A percentile compares a stretch with the other conserved stretches of the same genome.
phyloP scores from a whole-genome alignment of 2,329 filamentous ascomycete species.

The Exophiala dermatitidis region DNA sequence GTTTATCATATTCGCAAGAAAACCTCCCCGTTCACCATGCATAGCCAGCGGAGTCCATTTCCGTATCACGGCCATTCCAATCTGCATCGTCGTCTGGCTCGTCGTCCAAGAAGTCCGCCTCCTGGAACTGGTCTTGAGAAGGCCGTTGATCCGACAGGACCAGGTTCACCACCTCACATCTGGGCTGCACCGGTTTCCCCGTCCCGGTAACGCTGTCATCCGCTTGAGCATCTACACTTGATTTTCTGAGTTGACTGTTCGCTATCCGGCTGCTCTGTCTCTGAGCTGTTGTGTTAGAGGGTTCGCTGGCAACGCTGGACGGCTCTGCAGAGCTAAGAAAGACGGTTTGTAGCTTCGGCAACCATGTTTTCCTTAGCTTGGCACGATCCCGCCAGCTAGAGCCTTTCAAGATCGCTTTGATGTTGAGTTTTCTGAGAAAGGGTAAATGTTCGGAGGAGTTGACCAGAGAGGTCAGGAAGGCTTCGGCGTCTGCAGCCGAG shows the following conservation, averaged over 20 bases:
- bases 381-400: slow-evolving; percentile 74
- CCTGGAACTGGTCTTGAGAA: slow-evolving; percentile 51
- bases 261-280: slow-evolving; percentile 37
- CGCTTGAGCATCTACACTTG: slow-evolving; percentile 5
- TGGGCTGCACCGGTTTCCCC: slow-evolving; percentile 39
- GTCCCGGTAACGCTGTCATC: slow-evolving; percentile 12
- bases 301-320: background rate
- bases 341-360: slow-evolving; percentile 54
- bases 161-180: slow-evolving; percentile 53
- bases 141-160: slow-evolving; percentile 57
- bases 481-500: slow-evolving; percentile 61
- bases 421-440: slow-evolving; percentile 60
- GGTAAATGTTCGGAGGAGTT: slow-evolving; percentile 60
- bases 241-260: slow-evolving; percentile 9
- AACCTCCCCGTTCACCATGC: slow-evolving; percentile 12
- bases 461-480: slow-evolving; percentile 72
- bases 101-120: slow-evolving; percentile 54
- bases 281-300: slow-evolving; percentile 27
- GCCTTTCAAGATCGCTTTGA: slow-evolving; percentile 71
- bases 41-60: slow-evolving; percentile 8
- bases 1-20: background rate
- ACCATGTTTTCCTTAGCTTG: slow-evolving; percentile 71
- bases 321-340: slow-evolving; percentile 31
- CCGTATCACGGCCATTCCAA: slow-evolving; percentile 47
- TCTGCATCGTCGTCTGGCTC: slow-evolving; percentile 53